Evolutionary conservation across 2,329 filamentous ascomycete species (phyloP), one percentile per base, ranked within the genome.

Genomic region (Penicillium sp.): DNA sequence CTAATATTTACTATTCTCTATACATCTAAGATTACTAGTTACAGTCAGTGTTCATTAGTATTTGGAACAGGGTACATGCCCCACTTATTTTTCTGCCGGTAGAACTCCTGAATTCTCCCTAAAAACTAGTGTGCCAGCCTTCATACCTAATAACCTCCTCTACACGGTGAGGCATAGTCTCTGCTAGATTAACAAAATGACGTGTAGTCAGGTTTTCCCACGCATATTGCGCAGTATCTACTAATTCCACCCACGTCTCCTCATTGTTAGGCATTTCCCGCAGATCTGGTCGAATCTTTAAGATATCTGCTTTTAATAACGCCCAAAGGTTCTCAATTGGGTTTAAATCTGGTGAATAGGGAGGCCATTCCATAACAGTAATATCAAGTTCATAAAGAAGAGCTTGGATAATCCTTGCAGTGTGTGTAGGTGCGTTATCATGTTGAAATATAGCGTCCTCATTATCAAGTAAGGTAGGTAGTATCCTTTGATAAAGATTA

Each of bases 251-350:
- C 1, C 13, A 3, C 13, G 29, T 30, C 3, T 30, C 58, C 26
- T 30, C 29, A 3, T 13, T 30, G n/a, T 30, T 6, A 3, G 29
- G 29, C 12, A 30, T 30, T n/a, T 13, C 13, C 6, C 13, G 2
- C 6, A 30, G 13, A 3, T 30, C 29, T 13, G 29, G 29, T 2
- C n/a, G 29, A n/a, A 30, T n/a, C n/a, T 30, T 6, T 3, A n/a
- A 30, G 9, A 30, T n/a, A 3, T 30, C n/a, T n/a, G 6, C 29
- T n/a, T 30, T 30, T 3, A 30, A 13, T n/a, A 30, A 30, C 12
- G 10, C 9, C 29, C 10, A 61, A 9, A 62, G 54, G 32, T 61
- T 58, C 24, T 59, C 21, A 37, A 61, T 61, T 39, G 40, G 48
- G 30, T 54, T 61, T 10, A 61, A 36, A 57, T 57, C 46, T 20